Percentiles rank a stretch among this genome's conserved stretches.
Evolutionary conservation across 2,329 filamentous ascomycete species (phyloP).

Genomic region (Pseudocercospora pini-densiflorae): DNA sequence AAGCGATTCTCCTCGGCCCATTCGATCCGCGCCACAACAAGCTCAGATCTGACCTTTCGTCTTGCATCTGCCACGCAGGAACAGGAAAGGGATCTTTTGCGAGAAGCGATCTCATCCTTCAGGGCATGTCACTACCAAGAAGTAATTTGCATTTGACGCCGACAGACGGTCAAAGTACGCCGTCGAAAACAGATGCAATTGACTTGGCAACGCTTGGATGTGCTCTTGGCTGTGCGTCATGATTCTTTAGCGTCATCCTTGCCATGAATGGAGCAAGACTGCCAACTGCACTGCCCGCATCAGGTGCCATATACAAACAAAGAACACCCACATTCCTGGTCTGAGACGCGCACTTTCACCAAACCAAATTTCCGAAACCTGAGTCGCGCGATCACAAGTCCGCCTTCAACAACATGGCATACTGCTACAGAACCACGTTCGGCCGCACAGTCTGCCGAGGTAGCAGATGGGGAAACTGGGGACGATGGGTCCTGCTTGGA

Average conservation of each 20-base stretch:
- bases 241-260: slow-evolving; percentile 6
- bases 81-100: too few relatives aligned
- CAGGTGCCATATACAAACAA: slow-evolving; percentile 5
- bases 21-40: too few relatives aligned
- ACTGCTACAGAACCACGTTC: slow-evolving; percentile 13
- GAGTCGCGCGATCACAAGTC: neutral
- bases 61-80: too few relatives aligned
- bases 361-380: neutral
- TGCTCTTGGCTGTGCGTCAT: slow-evolving; percentile 2
- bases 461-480: slow-evolving; percentile 21
- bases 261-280: neutral
- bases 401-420: slow-evolving; percentile 14
- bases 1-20: too few relatives aligned
- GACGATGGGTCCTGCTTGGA: slow-evolving; percentile 26
- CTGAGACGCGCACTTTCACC: neutral
- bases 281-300: neutral
- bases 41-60: too few relatives aligned
- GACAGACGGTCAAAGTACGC: slow-evolving; percentile 13
- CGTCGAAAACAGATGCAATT: slow-evolving; percentile 10
- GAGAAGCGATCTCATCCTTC: too few relatives aligned
- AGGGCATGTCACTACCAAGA: too few relatives aligned
- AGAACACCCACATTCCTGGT: neutral
- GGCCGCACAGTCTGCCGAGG: slow-evolving; percentile 5
- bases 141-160: neutral
- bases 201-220: slow-evolving; percentile 9